Evolutionary conservation across 495 filamentous ascomycete genomes (phyloP).

Genomic region (Lasiosphaeria ovina): DNA sequence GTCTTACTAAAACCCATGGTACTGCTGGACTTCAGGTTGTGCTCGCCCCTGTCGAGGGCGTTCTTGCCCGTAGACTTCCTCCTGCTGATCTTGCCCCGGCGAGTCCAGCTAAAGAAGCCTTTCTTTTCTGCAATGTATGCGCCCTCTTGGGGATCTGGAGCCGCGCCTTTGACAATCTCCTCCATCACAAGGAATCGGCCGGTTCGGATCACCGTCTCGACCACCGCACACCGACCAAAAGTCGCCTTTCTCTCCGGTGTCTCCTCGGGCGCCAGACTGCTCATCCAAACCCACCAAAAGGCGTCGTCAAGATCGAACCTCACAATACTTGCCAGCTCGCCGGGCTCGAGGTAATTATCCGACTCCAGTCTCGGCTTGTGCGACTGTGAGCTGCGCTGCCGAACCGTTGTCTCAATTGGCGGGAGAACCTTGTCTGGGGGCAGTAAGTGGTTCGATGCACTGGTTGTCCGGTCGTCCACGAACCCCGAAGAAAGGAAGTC

Average conservation of each 20-base stretch:
- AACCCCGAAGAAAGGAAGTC: constrained; percentile 96
- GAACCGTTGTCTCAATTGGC: constrained; percentile 67
- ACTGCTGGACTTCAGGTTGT: constrained; percentile 27
- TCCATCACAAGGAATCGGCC: constrained; percentile 92
- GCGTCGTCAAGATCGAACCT: constrained; percentile 87
- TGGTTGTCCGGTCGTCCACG: constrained; percentile 61
- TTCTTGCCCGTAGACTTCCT: constrained; percentile 64
- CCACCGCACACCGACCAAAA: constrained; percentile 88
- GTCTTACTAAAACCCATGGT: constrained; percentile 71
- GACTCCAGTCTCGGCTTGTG: constrained; percentile 65
- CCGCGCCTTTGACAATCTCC: constrained; percentile 93
- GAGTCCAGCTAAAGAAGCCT: constrained; percentile 80
- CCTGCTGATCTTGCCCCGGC: constrained; percentile 62
- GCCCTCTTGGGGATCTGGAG: constrained; percentile 76
- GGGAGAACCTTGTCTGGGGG: constrained; percentile 90
- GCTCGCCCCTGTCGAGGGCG: constrained; percentile 34
- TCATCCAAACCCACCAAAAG: constrained; percentile 99
- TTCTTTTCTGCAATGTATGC: constrained; percentile 95
- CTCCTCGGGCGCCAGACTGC: constrained; percentile 88
- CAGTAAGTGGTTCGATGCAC: constrained; percentile 62
- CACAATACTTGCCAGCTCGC: constrained; percentile 88
- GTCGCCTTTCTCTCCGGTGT: constrained; percentile 78
- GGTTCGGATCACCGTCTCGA: constrained; percentile 80
- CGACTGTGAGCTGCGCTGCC: constrained; percentile 86
- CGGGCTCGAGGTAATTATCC: constrained; percentile 73